Base-by-base conservation (phyloP, 2,329 filamentous ascomycete genomes). In the Cercospora citrullina region DNA sequence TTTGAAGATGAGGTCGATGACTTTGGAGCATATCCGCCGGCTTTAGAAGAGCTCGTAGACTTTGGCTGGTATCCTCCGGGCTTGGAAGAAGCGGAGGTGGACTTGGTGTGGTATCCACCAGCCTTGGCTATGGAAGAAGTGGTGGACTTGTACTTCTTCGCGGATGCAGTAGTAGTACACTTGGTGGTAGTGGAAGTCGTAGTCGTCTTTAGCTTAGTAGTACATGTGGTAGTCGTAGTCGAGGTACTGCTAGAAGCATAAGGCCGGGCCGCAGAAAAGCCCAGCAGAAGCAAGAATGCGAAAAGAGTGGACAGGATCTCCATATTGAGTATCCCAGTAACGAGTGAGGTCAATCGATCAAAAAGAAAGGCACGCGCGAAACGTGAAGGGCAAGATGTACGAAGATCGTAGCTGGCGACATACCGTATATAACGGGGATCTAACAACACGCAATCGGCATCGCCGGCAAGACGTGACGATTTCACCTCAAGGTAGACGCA, bases 221-320 rank as follows among this genome's bases (percentile, higher is more conserved):
- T 33, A 59, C 55, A 59, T 36, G 18, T 31, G 8, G 55, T 59
- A 36, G n/a, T 59, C n/a, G 55, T 28, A 23, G n/a, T 36, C 16
- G 55, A 21, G 16, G 30, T 59, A 59, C 28, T 26, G 26, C 26
- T n/a, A 59, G 55, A 59, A 36, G 21, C 31, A 36, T 59, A 36
- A 36, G 55, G 55, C 55, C 55, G 55, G n/a, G 55, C 55, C 6
- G 31, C 28, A 12, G 55, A 59, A 33, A 59, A 36, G n/a, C 55
- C 55, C 31, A 59, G 55, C 14, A 59, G 55, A 36, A 59, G 55
- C 2, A 33, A 36, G 18, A 59, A 59, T 23, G 55, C 18, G 10
- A 59, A 59, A 59, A 59, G 55, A 59, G 55, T 59, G 55, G 55
- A 59, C 55, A 59, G 55, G 55, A 59, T 59, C 55, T 59, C 30